A percentile compares a stretch with the other conserved stretches of the same genome.
Conservation (phyloP, 495 filamentous ascomycete species). For the Penicillium goetzii region DNA sequence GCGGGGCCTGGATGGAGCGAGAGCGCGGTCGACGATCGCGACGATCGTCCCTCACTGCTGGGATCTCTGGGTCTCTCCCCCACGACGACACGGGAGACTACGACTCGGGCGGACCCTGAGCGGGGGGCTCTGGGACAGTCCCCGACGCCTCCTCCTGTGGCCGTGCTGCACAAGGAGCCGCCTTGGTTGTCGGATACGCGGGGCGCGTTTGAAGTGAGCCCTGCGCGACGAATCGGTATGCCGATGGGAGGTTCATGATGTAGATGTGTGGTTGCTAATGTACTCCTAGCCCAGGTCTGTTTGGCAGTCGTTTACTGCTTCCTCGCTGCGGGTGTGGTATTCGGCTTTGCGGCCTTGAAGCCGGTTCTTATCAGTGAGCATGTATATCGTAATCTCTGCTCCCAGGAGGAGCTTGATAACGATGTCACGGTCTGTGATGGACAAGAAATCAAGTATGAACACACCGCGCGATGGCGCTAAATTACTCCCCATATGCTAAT, state of each 20-base stretch:
- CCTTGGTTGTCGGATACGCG: constrained; percentile 48
- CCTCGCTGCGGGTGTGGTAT: constrained; percentile 73
- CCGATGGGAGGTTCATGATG: constrained; percentile 9
- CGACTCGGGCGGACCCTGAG: constrained; percentile 17
- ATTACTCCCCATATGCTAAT: constrained; percentile 4
- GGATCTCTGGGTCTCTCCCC: constrained; percentile 28
- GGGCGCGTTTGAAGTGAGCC: constrained; percentile 71
- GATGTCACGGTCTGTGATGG: constrained; percentile 68
- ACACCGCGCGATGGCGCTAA: background rate
- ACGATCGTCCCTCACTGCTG: constrained; percentile 36
- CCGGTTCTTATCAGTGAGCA: constrained; percentile 68
- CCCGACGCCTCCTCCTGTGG: constrained; percentile 2
- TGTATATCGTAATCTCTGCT: constrained; percentile 65
- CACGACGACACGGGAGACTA: constrained; percentile 30
- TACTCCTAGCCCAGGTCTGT: constrained; percentile 40
- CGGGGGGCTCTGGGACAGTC: background rate
- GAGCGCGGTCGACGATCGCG: constrained; percentile 30
- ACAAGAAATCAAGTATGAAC: constrained; percentile 70
- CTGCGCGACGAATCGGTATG: constrained; percentile 65
- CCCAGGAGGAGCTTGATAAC: constrained; percentile 58
- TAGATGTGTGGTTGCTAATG: constrained; percentile 9
- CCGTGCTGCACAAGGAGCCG: constrained; percentile 20
- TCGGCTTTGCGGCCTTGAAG: constrained; percentile 76
- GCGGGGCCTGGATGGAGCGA: constrained; percentile 48
- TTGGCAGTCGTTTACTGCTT: constrained; percentile 80